Conservation (phyloP, 2,329 filamentous ascomycete genomes). For the Furcasterigmium furcatum region DNA sequence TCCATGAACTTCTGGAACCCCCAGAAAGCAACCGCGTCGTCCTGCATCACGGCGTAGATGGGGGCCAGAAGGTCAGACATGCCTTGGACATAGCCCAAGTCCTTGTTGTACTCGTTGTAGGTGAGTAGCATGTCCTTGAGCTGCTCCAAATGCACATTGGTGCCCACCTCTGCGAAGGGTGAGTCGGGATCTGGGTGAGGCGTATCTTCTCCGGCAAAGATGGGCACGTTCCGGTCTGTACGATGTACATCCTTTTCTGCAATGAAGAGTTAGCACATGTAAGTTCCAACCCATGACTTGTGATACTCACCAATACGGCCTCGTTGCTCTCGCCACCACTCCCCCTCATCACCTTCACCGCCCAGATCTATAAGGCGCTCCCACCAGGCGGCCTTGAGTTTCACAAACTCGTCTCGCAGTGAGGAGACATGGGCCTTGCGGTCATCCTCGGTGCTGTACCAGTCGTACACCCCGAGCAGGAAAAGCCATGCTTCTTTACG, state of each 20-base stretch:
- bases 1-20: conserved; percentile 95
- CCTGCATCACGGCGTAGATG: conserved; percentile 95
- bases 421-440: conserved; percentile 80
- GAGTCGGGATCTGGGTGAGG: conserved; percentile 95
- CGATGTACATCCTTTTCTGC: conserved; percentile 98
- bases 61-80: conserved; percentile 97
- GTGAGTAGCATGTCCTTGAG: conserved; percentile 99
- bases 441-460: conserved; percentile 87
- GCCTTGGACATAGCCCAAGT: conserved; percentile 94
- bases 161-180: conserved; percentile 87
- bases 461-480: conserved; percentile 85
- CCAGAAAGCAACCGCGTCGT: conserved; percentile 97
- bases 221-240: conserved; percentile 90
- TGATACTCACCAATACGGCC: conserved; percentile 77
- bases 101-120: conserved; percentile 96
- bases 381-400: conserved; percentile 95
- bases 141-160: conserved; percentile 96
- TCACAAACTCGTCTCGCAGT: conserved; percentile 87
- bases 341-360: conserved; percentile 75
- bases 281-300: conserved; percentile 5
- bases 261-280: conserved; percentile 18
- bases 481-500: conserved; percentile 97
- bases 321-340: conserved; percentile 97
- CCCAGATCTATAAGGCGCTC: conserved; percentile 83
- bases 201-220: conserved; percentile 94